phyloP scores from a whole-genome alignment of 1,284 basidiomycete genomes.

The Crucibulum cyathiforme region DNA sequence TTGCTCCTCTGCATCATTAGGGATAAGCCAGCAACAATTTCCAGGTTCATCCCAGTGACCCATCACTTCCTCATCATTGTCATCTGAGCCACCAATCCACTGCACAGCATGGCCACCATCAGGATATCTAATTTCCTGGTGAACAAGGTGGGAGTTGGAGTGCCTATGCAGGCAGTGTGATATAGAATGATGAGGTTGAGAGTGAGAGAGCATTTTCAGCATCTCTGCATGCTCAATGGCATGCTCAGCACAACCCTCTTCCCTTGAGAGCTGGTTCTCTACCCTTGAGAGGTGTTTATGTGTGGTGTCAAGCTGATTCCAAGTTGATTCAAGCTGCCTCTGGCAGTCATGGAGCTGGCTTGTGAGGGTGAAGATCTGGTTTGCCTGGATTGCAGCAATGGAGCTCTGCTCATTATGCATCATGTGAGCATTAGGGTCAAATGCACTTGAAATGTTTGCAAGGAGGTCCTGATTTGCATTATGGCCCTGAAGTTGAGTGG shows the following conservation, averaged over 20 bases:
- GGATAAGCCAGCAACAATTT: not conserved
- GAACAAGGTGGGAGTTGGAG: not conserved
- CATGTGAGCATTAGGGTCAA: constrained; percentile 13
- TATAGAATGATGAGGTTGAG: not conserved
- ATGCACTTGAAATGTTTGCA: constrained; percentile 1
- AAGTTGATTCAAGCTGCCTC: not conserved
- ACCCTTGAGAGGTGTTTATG: not conserved
- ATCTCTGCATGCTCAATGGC: no score
- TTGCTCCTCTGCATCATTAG: no score
- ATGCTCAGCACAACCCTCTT: no score
- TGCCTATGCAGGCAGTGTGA: no score
- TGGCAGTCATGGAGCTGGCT: constrained; percentile 18
- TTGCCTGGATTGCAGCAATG: constrained; percentile 9
- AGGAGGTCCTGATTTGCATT: not conserved
- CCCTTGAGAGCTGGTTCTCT: not conserved
- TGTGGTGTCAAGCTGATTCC: not conserved
- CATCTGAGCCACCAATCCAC: constrained; percentile 4
- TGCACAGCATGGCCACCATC: constrained; percentile 2
- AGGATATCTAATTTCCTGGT: constrained; percentile 4
- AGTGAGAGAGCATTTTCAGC: no score
- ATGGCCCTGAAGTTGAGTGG: not conserved
- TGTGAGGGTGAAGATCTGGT: constrained; percentile 11
- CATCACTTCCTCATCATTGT: constrained; percentile 1
- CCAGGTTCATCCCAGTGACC: constrained; percentile 4
- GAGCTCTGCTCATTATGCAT: constrained; percentile 10